These are phyloP conservation scores for Microthyrium microscopicum DNA, from an alignment of 2,329 filamentous ascomycete genomes.

Conservation along the genomic window DNA sequence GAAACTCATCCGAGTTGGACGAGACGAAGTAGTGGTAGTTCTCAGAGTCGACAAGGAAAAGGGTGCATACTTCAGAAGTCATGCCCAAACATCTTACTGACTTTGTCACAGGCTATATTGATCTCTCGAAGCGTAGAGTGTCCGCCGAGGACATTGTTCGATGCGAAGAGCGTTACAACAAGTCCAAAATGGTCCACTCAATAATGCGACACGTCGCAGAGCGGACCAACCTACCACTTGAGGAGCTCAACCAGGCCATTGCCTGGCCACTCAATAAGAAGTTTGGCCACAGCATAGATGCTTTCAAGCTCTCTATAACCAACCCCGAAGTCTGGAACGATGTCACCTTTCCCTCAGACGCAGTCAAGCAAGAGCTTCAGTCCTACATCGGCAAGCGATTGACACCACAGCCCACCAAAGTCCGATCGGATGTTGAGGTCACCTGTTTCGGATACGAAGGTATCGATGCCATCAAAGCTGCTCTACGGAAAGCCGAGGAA, in stretches of 20 bases:
- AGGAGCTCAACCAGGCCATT: conserved; percentile 84
- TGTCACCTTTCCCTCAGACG: conserved; percentile 70
- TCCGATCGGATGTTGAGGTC: conserved; percentile 93
- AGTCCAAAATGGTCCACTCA: conserved; percentile 98
- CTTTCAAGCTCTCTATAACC: conserved; percentile 98
- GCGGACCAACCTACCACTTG: conserved; percentile 88
- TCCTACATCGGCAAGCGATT: conserved; percentile 94
- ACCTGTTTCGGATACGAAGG: conserved; percentile 55
- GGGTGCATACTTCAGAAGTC: conserved; percentile 32
- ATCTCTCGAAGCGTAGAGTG: conserved; percentile 95
- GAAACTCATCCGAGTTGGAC: conserved; percentile 93
- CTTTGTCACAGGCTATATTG: conserved; percentile 58
- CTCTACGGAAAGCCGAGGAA: conserved; percentile 78
- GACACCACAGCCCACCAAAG: conserved; percentile 96
- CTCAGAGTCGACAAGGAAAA: conserved; percentile 99
- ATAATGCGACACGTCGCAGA: conserved; percentile 98
- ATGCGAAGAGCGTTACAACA: conserved; percentile 99
- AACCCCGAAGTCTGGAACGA: conserved; percentile 96
- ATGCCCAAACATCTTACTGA: neutral
- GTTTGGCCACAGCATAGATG: conserved; percentile 90
- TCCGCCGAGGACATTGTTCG: conserved; percentile 95
- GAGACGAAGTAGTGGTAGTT: conserved; percentile 97
- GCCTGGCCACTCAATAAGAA: conserved; percentile 96
- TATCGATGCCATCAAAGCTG: conserved; percentile 93
- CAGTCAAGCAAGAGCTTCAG: conserved; percentile 77